Evolutionary conservation across 2,329 filamentous ascomycete genomes (phyloP), one percentile per base, ranked within the genome.

Genomic region (Colletotrichum sp.): DNA sequence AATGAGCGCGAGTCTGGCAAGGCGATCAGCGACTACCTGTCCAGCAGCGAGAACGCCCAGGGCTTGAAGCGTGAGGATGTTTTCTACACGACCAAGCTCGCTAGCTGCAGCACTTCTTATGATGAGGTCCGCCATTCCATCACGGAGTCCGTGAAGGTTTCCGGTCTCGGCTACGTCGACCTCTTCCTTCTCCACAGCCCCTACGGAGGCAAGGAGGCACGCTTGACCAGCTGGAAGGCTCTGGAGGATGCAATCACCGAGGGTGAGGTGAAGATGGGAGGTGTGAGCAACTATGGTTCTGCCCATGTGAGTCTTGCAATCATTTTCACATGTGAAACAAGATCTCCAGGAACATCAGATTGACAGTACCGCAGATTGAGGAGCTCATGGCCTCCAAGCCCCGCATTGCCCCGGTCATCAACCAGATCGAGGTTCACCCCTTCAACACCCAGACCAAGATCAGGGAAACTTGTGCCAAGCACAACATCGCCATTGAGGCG

Each of bases 351-450:
- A 3, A 56, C 13, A 43, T n/a, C 16, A 21, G 1, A 5, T 7
- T 48, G 28, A 60, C 71, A 18, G 32, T 1, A 9, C 6, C 2
- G 4, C 77, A 93, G 90, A 88, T 96, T 66, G 89, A 94, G 77
- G 94, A 96, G 81, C 85, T 96, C 65, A 89, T 95, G 80, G 87
- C 88, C 3, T 89, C 89, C 0, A 90, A 90, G 13, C 92, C 93
- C 0, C 87, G 88, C 1, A 89, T 94, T 61, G 83, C 86, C 12
- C 94, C 95, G 0, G 90, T 92, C 2, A 91, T 96, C 66, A 96
- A 96, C 80, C 95, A 97, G 85, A 93, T 96, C 79, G 94, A 96
- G 82, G 90, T 96, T 3, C 94, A 96, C 77, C 94, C 94, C 0
- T 97, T 96, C 89, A 95, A 96, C 82, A 95, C 94, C 3, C 91